Evolutionary conservation across 306 rosid genomes (phyloP).

Genomic region (Cicer judaicum): DNA sequence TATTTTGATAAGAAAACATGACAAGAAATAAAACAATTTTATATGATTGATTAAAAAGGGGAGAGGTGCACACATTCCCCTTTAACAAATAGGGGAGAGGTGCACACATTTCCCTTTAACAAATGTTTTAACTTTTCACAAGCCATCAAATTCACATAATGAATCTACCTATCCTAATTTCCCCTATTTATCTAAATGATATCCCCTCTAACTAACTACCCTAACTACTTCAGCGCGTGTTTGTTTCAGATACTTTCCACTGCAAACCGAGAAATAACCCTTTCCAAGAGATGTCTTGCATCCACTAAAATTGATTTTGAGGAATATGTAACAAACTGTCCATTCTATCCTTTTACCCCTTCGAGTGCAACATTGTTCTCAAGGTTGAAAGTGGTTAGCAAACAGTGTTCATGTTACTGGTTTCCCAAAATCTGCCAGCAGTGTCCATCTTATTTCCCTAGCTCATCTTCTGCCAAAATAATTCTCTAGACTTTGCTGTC

Average conservation of each 20-base stretch:
- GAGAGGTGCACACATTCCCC: background rate
- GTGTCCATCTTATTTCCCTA: background rate
- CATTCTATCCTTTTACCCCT: background rate
- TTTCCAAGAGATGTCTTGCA: background rate
- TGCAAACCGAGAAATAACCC: background rate
- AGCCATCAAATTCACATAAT: constrained; percentile 4
- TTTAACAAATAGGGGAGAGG: background rate
- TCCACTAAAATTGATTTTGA: background rate
- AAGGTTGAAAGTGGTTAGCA: background rate
- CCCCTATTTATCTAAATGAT: constrained; percentile 10
- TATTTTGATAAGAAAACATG: background rate
- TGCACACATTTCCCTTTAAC: constrained; percentile 2
- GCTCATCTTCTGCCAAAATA: constrained; percentile 1
- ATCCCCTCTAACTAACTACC: background rate
- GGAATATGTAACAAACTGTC: background rate
- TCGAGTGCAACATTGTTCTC: background rate
- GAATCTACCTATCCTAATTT: background rate
- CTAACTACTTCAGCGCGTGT: background rate
- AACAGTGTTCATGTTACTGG: constrained; percentile 2
- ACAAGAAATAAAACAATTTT: background rate
- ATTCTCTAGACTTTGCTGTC: background rate
- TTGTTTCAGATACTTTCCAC: background rate
- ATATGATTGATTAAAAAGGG: background rate
- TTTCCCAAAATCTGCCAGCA: constrained; percentile 9
- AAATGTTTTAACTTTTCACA: background rate